These are phyloP conservation scores for Xylaria multiplex DNA, from an alignment of 2,329 filamentous ascomycete genomes.

Conservation along the genomic window DNA sequence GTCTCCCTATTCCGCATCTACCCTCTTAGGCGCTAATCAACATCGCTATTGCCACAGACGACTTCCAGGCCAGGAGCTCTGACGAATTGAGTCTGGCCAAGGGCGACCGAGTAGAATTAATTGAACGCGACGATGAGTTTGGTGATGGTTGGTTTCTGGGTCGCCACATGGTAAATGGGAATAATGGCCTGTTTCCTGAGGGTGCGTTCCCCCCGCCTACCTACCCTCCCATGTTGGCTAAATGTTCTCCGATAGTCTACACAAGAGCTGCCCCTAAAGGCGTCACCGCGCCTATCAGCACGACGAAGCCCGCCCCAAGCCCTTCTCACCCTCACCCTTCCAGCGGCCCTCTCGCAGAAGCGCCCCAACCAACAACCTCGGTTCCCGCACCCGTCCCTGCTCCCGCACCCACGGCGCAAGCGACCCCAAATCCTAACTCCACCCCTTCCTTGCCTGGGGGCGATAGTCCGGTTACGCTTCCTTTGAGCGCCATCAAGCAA, in stretches of 20 bases:
- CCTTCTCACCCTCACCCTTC: conserved; percentile 39
- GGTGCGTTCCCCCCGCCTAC: conserved; percentile 59
- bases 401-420: conserved; percentile 46
- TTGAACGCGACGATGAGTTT: conserved; percentile 89
- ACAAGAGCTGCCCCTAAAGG: conserved; percentile 67
- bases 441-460: conserved; percentile 42
- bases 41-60: conserved; percentile 67
- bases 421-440: conserved; percentile 37
- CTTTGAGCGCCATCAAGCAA: conserved; percentile 55
- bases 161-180: conserved; percentile 76
- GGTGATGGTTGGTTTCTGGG: conserved; percentile 88
- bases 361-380: conserved; percentile 38
- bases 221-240: conserved; percentile 26
- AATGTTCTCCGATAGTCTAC: conserved; percentile 60
- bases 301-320: conserved; percentile 47
- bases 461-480: conserved; percentile 52
- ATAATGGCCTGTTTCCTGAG: conserved; percentile 84
- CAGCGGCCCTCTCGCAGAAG: conserved; percentile 40
- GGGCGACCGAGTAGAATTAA: conserved; percentile 83
- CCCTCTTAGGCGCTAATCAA: conserved; percentile 19
- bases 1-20: background rate
- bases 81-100: conserved; percentile 92
- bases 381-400: conserved; percentile 42
- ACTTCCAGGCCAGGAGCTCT: conserved; percentile 89
- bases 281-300: conserved; percentile 38